A percentile compares a stretch with the other conserved stretches of the same genome.
These are phyloP conservation scores for Ustilago shanxiensis DNA, from an alignment of 1,284 basidiomycete genomes.

Conservation along the genomic window DNA sequence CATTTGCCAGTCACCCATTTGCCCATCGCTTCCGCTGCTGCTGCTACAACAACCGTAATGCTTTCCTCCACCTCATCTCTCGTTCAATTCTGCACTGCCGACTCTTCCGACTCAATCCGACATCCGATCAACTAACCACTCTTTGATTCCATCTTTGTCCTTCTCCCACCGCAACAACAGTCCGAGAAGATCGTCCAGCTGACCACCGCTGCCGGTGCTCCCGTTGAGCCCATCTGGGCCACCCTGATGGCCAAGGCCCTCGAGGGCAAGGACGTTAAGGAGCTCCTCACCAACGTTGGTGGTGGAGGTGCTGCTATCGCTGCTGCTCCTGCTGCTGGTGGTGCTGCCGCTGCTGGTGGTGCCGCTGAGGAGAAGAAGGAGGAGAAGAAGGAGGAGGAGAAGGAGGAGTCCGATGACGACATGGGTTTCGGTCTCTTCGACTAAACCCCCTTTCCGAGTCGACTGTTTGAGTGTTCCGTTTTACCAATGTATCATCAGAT, in stretches of 20 bases:
- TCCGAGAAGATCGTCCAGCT: slow-evolving; percentile 90
- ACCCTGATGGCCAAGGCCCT: slow-evolving; percentile 95
- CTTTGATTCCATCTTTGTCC: background rate
- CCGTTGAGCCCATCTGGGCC: slow-evolving; percentile 98
- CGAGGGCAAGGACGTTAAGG: slow-evolving; percentile 97
- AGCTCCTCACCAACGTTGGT: slow-evolving; percentile 90
- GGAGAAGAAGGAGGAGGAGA: slow-evolving; percentile 75
- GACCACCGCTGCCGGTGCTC: slow-evolving; percentile 84
- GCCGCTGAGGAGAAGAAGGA: slow-evolving; percentile 85
- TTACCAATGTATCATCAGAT: slow-evolving; percentile 40
- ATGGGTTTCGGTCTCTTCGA: slow-evolving; percentile 86
- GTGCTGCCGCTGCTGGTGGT: slow-evolving; percentile 76
- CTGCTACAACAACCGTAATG: too few species aligned
- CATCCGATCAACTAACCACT: background rate
- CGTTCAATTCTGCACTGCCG: background rate
- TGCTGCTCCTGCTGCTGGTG: slow-evolving; percentile 74
- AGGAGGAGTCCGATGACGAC: slow-evolving; percentile 69
- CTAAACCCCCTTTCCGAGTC: slow-evolving; percentile 71
- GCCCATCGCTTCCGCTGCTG: too few species aligned
- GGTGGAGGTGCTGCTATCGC: slow-evolving; percentile 77
- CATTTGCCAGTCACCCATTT: too few species aligned
- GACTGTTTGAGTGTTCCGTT: background rate
- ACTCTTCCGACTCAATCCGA: background rate
- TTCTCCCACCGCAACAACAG: slow-evolving; percentile 73
- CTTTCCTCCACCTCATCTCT: background rate